Base-by-base conservation (phyloP, 1,139 yeast species). In the Pichia sorboxylosa region DNA sequence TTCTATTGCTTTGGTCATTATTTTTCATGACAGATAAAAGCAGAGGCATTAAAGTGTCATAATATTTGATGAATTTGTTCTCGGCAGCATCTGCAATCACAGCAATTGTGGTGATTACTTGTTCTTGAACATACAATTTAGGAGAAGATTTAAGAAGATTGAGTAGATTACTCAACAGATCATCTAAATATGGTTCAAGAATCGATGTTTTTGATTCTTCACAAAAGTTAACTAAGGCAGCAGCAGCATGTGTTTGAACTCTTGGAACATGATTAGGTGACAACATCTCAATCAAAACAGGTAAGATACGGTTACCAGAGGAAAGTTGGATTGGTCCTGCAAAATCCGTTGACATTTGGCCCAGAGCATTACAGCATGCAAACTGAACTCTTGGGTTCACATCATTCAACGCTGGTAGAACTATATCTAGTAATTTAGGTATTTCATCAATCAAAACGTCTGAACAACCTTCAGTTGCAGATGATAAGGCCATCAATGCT, bases 41-140 rank as follows among this genome's bases (percentile, higher is more conserved):
- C 44, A 85, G 62, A 9, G 96, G 96, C 94, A 92, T 90, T 54
- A 90, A 68, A 5, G 96, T 81, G 52, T 85, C 96, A 54, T 87
- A 90, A 54, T 90, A 90, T 59, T 87, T 87, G 47, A 77, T 69
- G 52, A 90, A 90, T 52, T 80, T 81, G 45, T 70, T 69, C 54
- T 85, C 85, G 3, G 98, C 96, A n/a, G 96, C 94, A 58, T 90
- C 98, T 2, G 98, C 98, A 45, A 90, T 90, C 44, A 87, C 83
- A 19, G 98, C 95, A 55, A 90, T 87, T 1, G 98, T 90, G 4
- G 97, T 87, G 36, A 90, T 67, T 9, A 90, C 96, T 59, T 90
- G 98, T 52, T 90, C 98, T 58, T 90, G 98, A 28, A 92, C 96
- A 51, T 85, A 90, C 46, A 85, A 68, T 55, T 85, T 83, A 28